Evolutionary conservation across 1,139 yeast species (phyloP).

Genomic region (Debaryomyces nepalensis): DNA sequence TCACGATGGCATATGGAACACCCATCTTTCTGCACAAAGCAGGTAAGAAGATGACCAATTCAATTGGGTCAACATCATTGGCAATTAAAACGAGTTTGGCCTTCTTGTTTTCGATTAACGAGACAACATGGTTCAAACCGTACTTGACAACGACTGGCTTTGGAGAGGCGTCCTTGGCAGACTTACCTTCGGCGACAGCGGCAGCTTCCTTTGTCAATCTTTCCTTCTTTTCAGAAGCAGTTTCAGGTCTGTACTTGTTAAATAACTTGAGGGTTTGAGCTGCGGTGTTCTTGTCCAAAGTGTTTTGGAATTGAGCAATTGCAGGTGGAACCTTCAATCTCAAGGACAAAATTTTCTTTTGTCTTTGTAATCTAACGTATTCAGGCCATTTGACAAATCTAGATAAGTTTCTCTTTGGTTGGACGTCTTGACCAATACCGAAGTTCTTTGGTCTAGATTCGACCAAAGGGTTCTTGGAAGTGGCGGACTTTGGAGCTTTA

Average conservation of each 20-base stretch:
- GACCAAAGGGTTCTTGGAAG: conserved; percentile 44
- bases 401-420: conserved; percentile 59
- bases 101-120: conserved; percentile 96
- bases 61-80: conserved; percentile 98
- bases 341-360: conserved; percentile 90
- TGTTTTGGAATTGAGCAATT: conserved; percentile 91
- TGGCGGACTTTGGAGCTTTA: conserved; percentile 35
- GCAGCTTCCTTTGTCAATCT: conserved; percentile 99
- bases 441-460: conserved; percentile 47
- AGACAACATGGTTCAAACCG: conserved; percentile 98
- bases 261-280: conserved; percentile 93
- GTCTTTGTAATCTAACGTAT: conserved; percentile 89
- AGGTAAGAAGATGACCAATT: conserved; percentile 93
- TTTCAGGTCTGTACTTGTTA: conserved; percentile 99
- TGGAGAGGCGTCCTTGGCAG: conserved; percentile 92
- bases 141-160: conserved; percentile 96
- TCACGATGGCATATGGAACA: conserved; percentile 96
- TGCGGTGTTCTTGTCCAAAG: conserved; percentile 98
- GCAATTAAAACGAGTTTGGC: conserved; percentile 96
- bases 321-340: conserved; percentile 99
- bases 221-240: conserved; percentile 96
- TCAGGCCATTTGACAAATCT: conserved; percentile 98
- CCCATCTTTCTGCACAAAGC: conserved; percentile 99
- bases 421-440: conserved; percentile 48
- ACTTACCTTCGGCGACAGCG: conserved; percentile 96